Conservation (phyloP, 1,284 basidiomycete species). For the Cutaneotrichosporon mucoides region DNA sequence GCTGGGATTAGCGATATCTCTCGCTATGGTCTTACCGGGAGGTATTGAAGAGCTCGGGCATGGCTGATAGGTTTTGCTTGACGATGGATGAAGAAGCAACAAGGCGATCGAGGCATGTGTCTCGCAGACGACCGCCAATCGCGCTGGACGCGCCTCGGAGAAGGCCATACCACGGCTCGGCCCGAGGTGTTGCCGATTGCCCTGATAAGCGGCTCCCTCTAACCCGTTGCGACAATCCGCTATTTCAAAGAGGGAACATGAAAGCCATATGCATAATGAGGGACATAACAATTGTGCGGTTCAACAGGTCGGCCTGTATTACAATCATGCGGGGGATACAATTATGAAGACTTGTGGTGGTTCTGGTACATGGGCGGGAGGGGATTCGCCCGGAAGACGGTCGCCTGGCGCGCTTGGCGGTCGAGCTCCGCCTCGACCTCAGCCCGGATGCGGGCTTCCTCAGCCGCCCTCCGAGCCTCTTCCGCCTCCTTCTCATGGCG, state of each 20-base stretch:
- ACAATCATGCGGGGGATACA: background rate
- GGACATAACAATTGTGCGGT: no score
- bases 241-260: no score
- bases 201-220: background rate
- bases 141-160: background rate
- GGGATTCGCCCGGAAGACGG: slow-evolving; percentile 33
- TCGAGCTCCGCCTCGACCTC: slow-evolving; percentile 30
- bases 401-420: slow-evolving; percentile 24
- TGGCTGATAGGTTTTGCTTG: no score
- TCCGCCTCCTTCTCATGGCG: slow-evolving; percentile 13
- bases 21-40: slow-evolving; percentile 6
- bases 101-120: no score
- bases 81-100: no score
- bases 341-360: background rate
- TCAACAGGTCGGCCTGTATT: no score
- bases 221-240: no score
- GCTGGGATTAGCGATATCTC: slow-evolving; percentile 9
- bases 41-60: slow-evolving; percentile 22
- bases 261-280: background rate
- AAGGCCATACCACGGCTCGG: background rate
- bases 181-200: slow-evolving; percentile 1
- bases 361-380: slow-evolving; percentile 37
- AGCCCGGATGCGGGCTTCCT: slow-evolving; percentile 14
- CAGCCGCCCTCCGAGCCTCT: slow-evolving; percentile 17
- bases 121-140: no score